phyloP scores from a whole-genome alignment of 768 basidiomycete species.

The Phaeotremella skinneri region DNA sequence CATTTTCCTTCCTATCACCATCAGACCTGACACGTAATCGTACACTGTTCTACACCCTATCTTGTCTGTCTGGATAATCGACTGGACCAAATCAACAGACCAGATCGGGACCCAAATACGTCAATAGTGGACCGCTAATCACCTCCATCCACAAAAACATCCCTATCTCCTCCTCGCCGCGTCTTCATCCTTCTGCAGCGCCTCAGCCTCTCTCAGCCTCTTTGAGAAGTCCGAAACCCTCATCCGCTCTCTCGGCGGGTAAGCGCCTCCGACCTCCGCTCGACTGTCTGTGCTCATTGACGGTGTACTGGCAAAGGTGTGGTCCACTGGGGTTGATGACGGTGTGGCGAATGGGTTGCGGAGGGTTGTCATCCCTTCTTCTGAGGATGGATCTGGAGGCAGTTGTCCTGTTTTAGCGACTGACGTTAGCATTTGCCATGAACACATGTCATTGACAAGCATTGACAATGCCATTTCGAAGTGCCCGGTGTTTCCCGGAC shows the following conservation, averaged over 20 bases:
- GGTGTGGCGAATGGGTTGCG: constrained; percentile 4
- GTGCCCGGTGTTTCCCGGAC: no score
- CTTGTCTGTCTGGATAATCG: no score
- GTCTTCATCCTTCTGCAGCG: constrained; percentile 42
- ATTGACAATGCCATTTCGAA: no score
- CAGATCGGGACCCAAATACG: no score
- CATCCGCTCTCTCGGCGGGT: constrained; percentile 34
- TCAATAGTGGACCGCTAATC: no score
- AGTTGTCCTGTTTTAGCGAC: constrained; percentile 31
- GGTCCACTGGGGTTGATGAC: background rate
- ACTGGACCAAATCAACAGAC: no score
- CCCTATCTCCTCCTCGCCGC: constrained; percentile 15
- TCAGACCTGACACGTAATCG: no score
- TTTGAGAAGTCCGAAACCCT: constrained; percentile 45
- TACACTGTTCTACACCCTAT: no score
- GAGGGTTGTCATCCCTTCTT: constrained; percentile 12
- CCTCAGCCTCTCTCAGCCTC: constrained; percentile 46
- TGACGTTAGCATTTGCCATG: background rate
- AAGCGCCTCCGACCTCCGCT: constrained; percentile 22
- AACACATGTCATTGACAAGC: background rate
- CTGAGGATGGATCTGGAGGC: constrained; percentile 34
- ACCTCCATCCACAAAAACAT: background rate
- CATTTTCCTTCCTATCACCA: no score
- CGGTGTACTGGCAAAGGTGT: background rate
- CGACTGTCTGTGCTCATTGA: constrained; percentile 13